Base-by-base conservation (phyloP, 768 basidiomycete species). In the Naganishia vishniacii region DNA sequence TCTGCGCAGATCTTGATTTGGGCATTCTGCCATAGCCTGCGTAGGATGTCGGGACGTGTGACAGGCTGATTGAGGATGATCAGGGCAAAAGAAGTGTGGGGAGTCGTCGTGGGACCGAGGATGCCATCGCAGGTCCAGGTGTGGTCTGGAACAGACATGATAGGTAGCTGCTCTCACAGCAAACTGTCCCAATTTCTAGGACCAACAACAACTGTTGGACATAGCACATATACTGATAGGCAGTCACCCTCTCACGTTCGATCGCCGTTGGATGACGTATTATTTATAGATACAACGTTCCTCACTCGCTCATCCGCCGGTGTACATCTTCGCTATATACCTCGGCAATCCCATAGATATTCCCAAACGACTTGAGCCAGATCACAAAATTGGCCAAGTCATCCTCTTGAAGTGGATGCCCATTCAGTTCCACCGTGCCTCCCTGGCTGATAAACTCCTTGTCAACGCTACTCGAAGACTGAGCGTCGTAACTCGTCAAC, bases 31-130 rank as follows among this genome's bases (percentile, higher is more conserved):
- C 80, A 95, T 9, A 92, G 75, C 11, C 81, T 81, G 15, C 78
- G 71, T 45, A 97, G 81, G 44, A 95, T 81, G 11, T 78, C 68
- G 3, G 77, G 67, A 25, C 75, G 66, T 3, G 85, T 84, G 73
- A 94, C 91, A 0, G 91, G 87, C 66, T 94, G 89, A 75, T 99
- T 97, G 61, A 97, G 82, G 69, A 99, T 85, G 69, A 97, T 85
- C 64, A 97, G 80, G 11, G 53, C 53, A 40, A 56, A 7, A 15
- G 34, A 56, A 25, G 53, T 34, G 11, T 37, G 28, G n/a, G 20
- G 12, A 12, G 53, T 40, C 9, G 18, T 56, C 3, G 53, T 40
- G 1, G 34, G 9, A 20, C 32, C 34, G 5, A 56, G 31, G 23
- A 40, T 34, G 20, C 37, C 53, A 20, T 34, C 37, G 34, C 53